These are phyloP conservation scores for Francoa sonchifolia DNA, from an alignment of 441 rosid genomes.

Conservation along the genomic window DNA sequence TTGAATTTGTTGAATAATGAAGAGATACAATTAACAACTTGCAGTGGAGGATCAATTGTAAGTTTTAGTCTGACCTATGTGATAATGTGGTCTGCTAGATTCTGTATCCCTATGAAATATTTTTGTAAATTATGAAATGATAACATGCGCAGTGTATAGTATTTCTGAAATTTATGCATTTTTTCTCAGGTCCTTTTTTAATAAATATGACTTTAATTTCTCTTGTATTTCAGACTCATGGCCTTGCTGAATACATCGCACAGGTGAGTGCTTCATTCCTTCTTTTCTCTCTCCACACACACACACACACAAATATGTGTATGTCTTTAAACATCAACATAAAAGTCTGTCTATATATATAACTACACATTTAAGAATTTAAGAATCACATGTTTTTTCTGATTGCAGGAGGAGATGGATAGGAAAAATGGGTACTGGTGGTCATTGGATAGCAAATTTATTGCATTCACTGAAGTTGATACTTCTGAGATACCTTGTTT, in stretches of 20 bases:
- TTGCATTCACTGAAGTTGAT: slow-evolving; percentile 80
- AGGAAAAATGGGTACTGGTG: slow-evolving; percentile 93
- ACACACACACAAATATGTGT: too few species aligned
- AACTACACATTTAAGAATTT: too few species aligned
- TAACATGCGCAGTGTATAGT: too few species aligned
- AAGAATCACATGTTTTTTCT: slow-evolving; percentile 6
- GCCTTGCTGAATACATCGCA: slow-evolving; percentile 95
- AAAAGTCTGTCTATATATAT: too few species aligned
- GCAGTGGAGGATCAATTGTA: slow-evolving; percentile 47
- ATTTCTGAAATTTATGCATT: too few species aligned
- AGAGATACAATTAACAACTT: slow-evolving; percentile 50
- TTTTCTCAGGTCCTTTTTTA: too few species aligned
- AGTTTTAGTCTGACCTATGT: slow-evolving; percentile 13
- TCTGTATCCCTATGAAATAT: too few species aligned
- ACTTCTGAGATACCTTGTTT: slow-evolving; percentile 56
- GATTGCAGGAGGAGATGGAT: slow-evolving; percentile 89
- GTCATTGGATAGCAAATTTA: slow-evolving; percentile 79
- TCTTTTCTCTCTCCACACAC: not conserved
- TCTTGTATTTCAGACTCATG: slow-evolving; percentile 59
- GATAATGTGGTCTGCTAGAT: not conserved
- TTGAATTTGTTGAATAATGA: slow-evolving; percentile 43
- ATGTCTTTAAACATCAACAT: too few species aligned
- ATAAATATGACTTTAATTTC: slow-evolving; percentile 19
- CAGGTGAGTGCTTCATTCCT: slow-evolving; percentile 40
- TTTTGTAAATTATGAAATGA: too few species aligned